Evolutionary conservation across 768 basidiomycete species (phyloP).

Genomic region (Harrya chromipes): DNA sequence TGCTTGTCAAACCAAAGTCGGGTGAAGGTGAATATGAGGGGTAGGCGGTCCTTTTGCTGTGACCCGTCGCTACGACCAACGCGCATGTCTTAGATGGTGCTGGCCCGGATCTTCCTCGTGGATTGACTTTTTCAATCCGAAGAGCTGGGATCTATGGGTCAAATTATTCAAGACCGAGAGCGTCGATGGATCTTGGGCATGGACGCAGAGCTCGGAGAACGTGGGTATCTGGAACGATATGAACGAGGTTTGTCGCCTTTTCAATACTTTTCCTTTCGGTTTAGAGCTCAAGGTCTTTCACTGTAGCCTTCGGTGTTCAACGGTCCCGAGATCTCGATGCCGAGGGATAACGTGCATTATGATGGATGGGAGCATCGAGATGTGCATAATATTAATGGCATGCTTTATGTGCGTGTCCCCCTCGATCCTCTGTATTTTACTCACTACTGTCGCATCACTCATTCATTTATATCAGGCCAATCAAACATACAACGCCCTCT

Average conservation of each 20-base stretch:
- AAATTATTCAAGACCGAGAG: conserved; percentile 68
- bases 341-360: conserved; percentile 74
- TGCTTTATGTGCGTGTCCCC: conserved; percentile 69
- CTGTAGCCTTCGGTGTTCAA: conserved; percentile 95
- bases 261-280: background rate
- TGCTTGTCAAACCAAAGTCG: conserved; percentile 79
- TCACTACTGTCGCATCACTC: background rate
- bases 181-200: conserved; percentile 59
- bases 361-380: conserved; percentile 99
- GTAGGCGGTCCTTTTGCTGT: conserved; percentile 6
- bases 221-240: conserved; percentile 99
- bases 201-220: conserved; percentile 76
- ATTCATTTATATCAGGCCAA: conserved; percentile 58
- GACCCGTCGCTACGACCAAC: background rate
- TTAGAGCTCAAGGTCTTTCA: no score
- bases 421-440: background rate
- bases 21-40: conserved; percentile 90
- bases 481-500: conserved; percentile 75
- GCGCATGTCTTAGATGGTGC: conserved; percentile 60
- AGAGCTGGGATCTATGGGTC: conserved; percentile 88
- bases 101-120: conserved; percentile 96
- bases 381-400: conserved; percentile 95
- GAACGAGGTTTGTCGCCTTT: conserved; percentile 73
- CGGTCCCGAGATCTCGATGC: conserved; percentile 91
- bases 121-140: conserved; percentile 97